phyloP scores from a whole-genome alignment of 306 rosid species.

The Urtica urens region DNA sequence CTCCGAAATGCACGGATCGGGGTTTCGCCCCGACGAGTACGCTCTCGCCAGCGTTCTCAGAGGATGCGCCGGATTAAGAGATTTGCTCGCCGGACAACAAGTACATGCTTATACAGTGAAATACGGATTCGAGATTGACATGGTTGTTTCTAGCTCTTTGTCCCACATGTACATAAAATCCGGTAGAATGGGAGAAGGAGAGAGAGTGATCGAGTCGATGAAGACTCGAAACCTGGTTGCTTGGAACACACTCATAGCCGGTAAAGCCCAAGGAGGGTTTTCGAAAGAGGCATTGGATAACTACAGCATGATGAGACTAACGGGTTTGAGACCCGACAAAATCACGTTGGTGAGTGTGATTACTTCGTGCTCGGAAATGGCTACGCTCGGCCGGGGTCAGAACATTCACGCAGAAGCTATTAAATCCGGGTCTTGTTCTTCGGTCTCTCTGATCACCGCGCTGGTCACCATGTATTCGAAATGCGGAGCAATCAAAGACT shows the following conservation, averaged over 20 bases:
- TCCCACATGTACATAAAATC: constrained; percentile 93
- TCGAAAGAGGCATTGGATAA: constrained; percentile 51
- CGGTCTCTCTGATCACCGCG: constrained; percentile 51
- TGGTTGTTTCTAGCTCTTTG: constrained; percentile 72
- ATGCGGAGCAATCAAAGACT: constrained; percentile 74
- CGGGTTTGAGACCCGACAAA: constrained; percentile 64
- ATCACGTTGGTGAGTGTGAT: constrained; percentile 66
- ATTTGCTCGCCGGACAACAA: constrained; percentile 42
- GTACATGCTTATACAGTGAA: constrained; percentile 63
- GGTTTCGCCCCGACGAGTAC: constrained; percentile 64
- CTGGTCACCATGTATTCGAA: constrained; percentile 79
- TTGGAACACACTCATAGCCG: constrained; percentile 92
- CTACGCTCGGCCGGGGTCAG: constrained; percentile 78
- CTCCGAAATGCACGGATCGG: constrained; percentile 44
- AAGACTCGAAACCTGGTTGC: constrained; percentile 62
- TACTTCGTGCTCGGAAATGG: constrained; percentile 62
- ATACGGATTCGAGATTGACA: constrained; percentile 60
- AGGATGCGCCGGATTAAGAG: constrained; percentile 74
- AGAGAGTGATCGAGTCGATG: constrained; percentile 49
- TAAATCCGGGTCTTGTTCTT: constrained; percentile 59
- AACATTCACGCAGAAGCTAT: constrained; percentile 77
- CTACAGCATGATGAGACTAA: constrained; percentile 58
- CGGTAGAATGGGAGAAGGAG: constrained; percentile 62
- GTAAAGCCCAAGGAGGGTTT: constrained; percentile 63
- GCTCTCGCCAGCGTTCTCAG: constrained; percentile 73